phyloP scores from a whole-genome alignment of 345 rosid species.

The Eucalyptus paniculata region DNA sequence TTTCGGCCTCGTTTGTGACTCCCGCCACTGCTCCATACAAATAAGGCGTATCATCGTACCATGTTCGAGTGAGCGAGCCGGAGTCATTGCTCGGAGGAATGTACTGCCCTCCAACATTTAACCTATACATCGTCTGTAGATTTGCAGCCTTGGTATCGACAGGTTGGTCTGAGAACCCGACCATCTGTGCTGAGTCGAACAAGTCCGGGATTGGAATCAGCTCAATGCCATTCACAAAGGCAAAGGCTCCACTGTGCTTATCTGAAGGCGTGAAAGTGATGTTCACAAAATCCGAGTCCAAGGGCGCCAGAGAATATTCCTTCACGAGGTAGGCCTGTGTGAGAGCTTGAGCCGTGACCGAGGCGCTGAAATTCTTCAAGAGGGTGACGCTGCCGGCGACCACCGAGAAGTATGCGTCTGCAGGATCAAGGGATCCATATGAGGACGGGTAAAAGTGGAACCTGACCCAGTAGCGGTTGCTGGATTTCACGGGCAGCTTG shows the following conservation, averaged over 20 bases:
- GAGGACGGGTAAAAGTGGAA: slow-evolving; percentile 58
- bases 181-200: slow-evolving; percentile 32
- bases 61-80: slow-evolving; percentile 34
- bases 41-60: slow-evolving; percentile 67
- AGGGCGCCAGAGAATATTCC: slow-evolving; percentile 52
- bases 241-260: slow-evolving; percentile 23
- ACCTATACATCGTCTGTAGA: slow-evolving; percentile 53
- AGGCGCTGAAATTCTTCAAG: slow-evolving; percentile 61
- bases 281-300: slow-evolving; percentile 8
- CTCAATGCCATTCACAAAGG: slow-evolving; percentile 74
- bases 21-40: slow-evolving; percentile 41
- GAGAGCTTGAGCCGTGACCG: slow-evolving; percentile 56
- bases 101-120: slow-evolving; percentile 62
- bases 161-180: slow-evolving; percentile 35
- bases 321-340: slow-evolving; percentile 53
- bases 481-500: slow-evolving; percentile 23
- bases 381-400: slow-evolving; percentile 35
- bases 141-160: slow-evolving; percentile 12
- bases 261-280: slow-evolving; percentile 44
- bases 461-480: slow-evolving; percentile 31
- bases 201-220: slow-evolving; percentile 36
- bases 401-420: slow-evolving; percentile 49
- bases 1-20: slow-evolving; percentile 2
- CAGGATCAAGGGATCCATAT: slow-evolving; percentile 27
- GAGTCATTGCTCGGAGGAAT: slow-evolving; percentile 50